Conservation (phyloP, 768 basidiomycete species). For the Tubosaeta brunneosetosa region DNA sequence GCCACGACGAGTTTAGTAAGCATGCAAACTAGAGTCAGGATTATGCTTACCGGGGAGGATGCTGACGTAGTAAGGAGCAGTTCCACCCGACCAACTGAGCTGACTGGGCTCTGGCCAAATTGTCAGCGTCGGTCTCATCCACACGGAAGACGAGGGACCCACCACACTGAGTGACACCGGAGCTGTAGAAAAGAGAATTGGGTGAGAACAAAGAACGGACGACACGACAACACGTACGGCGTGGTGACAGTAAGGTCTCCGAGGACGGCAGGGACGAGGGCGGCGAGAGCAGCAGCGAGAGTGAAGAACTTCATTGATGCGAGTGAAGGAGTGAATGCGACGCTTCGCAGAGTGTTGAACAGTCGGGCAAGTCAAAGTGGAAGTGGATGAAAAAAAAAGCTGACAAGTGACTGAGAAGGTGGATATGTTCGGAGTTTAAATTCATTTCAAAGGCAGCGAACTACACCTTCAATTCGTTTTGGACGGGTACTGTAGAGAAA, state of each 20-base stretch:
- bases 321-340: conserved; percentile 14
- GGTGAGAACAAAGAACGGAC: background rate
- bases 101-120: conserved; percentile 50
- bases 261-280: conserved; percentile 33
- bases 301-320: conserved; percentile 35
- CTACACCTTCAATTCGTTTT: background rate
- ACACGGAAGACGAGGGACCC: conserved; percentile 14
- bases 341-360: conserved; percentile 2
- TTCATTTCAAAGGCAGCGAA: conserved; percentile 10
- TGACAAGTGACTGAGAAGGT: background rate
- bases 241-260: conserved; percentile 57
- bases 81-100: conserved; percentile 50
- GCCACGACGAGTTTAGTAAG: background rate
- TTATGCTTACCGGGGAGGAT: conserved; percentile 52
- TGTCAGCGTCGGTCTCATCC: background rate
- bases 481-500: background rate
- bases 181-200: conserved; percentile 23
- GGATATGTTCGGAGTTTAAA: conserved; percentile 29
- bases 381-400: background rate
- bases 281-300: conserved; percentile 27
- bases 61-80: conserved; percentile 53
- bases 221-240: conserved; percentile 44
- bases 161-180: conserved; percentile 48
- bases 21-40: too few species aligned
- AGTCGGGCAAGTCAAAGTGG: background rate